phyloP scores from a whole-genome alignment of 2,329 filamentous ascomycete genomes.

The Exophiala xenobiotica region DNA sequence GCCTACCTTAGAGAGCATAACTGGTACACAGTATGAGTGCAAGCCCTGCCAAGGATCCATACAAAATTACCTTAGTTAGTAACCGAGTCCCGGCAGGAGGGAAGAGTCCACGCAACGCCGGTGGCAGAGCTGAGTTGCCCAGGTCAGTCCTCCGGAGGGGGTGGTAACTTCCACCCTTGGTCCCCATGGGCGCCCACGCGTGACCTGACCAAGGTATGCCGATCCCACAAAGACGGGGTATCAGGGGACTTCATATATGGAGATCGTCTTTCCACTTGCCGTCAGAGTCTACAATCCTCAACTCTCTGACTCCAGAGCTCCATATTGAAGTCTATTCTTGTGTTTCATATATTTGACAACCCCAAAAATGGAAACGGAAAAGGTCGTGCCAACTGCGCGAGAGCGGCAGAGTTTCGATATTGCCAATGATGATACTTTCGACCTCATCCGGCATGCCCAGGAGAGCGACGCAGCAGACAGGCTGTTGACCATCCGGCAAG shows the following conservation, averaged over 20 bases:
- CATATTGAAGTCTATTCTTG: background rate
- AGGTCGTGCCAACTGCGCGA: background rate
- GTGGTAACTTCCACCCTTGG: background rate
- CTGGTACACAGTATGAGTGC: too few relatives aligned
- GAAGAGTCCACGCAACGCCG: too few relatives aligned
- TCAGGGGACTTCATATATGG: background rate
- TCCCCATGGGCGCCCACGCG: too few relatives aligned
- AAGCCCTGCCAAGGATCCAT: too few relatives aligned
- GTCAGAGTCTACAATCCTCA: background rate
- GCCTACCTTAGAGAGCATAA: too few relatives aligned
- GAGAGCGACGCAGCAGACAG: conserved; percentile 24
- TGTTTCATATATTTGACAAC: background rate
- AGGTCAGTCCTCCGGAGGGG: background rate
- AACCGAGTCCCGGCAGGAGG: too few relatives aligned
- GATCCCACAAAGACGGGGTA: too few relatives aligned
- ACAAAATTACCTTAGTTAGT: too few relatives aligned
- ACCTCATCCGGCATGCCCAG: conserved; percentile 12
- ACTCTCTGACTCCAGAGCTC: background rate
- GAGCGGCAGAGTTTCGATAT: background rate
- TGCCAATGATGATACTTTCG: conserved; percentile 2
- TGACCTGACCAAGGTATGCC: too few relatives aligned
- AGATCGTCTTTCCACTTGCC: background rate
- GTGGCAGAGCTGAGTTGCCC: too few relatives aligned
- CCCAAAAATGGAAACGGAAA: background rate
- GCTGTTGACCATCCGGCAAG: conserved; percentile 24